Evolutionary conservation across 306 rosid genomes (phyloP), one percentile per base, ranked within the genome.

Genomic region (Leucaena leucocephala): DNA sequence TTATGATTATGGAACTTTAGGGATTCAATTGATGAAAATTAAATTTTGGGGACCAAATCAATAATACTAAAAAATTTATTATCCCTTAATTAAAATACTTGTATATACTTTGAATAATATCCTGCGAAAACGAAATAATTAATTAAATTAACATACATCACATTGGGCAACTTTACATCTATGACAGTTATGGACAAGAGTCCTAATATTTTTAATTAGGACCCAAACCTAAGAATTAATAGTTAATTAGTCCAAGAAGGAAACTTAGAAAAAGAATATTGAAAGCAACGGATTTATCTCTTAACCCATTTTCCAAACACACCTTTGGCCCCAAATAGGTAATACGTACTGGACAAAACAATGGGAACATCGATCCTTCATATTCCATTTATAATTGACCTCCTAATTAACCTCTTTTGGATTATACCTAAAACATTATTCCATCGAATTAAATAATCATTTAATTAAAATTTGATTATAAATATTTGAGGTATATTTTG

Each of bases 341-440:
- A 64, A 73, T 67, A 63, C 36, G 78, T 61, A 64, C 33, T 77
- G 71, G 38, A 84, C 34, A 55, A 38, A 81, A 34, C 10, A 5
- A 38, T 40, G 17, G 21, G 46, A 34, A 52, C 36, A n/a, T 55
- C 61, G 12, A 14, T 50, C n/a, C 19, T 50, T 50, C 54, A 27
- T 50, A 50, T 50, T 27, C 1, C 27, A 15, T 27, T 27, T 27
- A 27, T 15, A 50, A 50, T 4, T 14, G 57, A 50, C n/a, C 12
- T 55, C 5, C 61, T 55, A 27, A 27, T 19, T 8, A 19, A 19
- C 11, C 45, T 27, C 76, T 81, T 74, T 74, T 67, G 61, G 80
- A 85, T 77, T 84, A 78, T 54, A 22, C 67, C 81, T 74, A 75
- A 74, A 81, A 74, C 27, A 27, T 27, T 11, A 17, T 49, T 50